A percentile compares a stretch with the other conserved stretches of the same genome.
These are phyloP conservation scores for Auricularia heimuer DNA, from an alignment of 768 basidiomycete genomes.

Conservation along the genomic window DNA sequence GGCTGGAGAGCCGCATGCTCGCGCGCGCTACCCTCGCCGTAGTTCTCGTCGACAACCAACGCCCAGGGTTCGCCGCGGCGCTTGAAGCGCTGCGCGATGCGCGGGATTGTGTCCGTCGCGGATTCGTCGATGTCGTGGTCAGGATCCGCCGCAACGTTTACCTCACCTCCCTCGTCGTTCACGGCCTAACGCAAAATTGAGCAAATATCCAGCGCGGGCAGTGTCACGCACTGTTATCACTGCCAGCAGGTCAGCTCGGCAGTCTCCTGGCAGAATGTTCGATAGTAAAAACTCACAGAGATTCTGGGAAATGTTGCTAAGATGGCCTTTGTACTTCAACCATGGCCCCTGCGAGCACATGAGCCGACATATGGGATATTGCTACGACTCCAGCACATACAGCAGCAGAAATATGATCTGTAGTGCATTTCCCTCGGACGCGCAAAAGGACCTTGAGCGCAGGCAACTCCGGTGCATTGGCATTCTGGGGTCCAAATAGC, in stretches of 20 bases:
- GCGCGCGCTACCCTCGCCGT: conserved; percentile 94
- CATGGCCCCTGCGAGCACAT: conserved; percentile 65
- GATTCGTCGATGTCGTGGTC: conserved; percentile 36
- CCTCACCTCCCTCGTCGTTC: conserved; percentile 90
- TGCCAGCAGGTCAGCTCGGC: conserved; percentile 20
- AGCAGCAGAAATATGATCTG: conserved; percentile 96
- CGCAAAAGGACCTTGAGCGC: conserved; percentile 76
- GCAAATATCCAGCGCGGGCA: neutral
- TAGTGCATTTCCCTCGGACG: conserved; percentile 97
- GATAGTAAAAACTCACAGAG: conserved; percentile 45
- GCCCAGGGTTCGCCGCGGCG: conserved; percentile 82
- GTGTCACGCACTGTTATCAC: conserved; percentile 64
- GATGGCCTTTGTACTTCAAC: conserved; percentile 97
- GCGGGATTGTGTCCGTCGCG: conserved; percentile 74
- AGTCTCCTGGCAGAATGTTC: neutral
- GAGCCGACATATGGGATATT: conserved; percentile 1
- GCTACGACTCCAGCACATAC: conserved; percentile 31
- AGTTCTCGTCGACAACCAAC: conserved; percentile 90
- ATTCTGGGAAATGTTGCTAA: conserved; percentile 95
- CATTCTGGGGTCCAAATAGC: conserved; percentile 51
- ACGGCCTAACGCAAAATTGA: conserved; percentile 44
- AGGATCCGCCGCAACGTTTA: conserved; percentile 84
- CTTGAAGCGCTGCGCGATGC: conserved; percentile 83
- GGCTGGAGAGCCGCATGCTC: conserved; percentile 98
- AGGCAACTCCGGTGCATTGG: conserved; percentile 64